Base-by-base conservation (phyloP, 2,329 filamentous ascomycete species). In the Penicillium sp. region DNA sequence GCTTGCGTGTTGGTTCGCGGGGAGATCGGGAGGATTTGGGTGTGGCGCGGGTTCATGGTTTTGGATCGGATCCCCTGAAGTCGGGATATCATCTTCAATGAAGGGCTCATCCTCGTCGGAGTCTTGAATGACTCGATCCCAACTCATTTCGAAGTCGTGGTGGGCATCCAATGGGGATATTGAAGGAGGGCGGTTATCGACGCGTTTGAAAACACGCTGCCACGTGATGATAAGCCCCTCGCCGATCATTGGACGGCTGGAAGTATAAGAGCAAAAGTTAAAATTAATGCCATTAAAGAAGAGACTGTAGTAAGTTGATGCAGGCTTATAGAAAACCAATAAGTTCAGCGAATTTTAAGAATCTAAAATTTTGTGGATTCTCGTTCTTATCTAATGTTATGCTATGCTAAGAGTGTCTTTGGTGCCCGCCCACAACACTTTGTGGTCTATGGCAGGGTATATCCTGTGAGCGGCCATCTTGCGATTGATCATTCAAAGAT, bases 61-160 rank as follows among this genome's bases (percentile, higher is more conserved):
- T 29, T 65, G 63, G 10, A 57, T 54, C 26, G 52, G 65, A 24
- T 61, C 64, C 46, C 54, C 48, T 18, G 62, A 63, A 14, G 58
- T 58, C 18, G 61, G 48, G 19, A 60, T 31, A 6, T 67, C 66
- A 28, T 63, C 65, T 49, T 64, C 67, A 33, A 62, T 62, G n/a
- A 72, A 56, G 49, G 69, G 65, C 44, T 74, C 72, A 10, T 75
- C 74, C 34, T 78, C 75, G 24, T 78, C 76, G 1, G 76, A 78
- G 55, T 78, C 76, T 48, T 75, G 74, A n/a, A 78, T 76, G 14
- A 78, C 66, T 44, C 70, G 70, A 43, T 67, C 62, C 46, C 59
- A 63, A 26, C 68, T 56, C 76, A 78, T 78, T 31, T 42, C 14
- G 42, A 39, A 21, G 42, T 51, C 46, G 54, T 44, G 48, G 33